Base-by-base conservation (phyloP, 2,329 filamentous ascomycete species). In the Fusarium sp. region DNA sequence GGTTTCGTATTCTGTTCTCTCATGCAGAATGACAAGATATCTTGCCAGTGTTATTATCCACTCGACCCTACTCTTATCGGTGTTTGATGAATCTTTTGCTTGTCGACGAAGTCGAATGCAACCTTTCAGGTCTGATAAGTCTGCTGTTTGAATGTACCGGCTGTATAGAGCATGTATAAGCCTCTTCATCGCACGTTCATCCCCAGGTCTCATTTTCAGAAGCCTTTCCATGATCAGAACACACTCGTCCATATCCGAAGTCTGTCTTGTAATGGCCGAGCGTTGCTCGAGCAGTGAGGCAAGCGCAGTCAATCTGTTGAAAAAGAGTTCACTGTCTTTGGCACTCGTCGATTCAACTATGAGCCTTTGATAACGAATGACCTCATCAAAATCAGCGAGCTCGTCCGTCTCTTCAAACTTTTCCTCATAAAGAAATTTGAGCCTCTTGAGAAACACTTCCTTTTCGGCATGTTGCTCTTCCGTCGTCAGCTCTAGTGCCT, bases 271-370 rank as follows among this genome's bases (percentile, higher is more conserved):
- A 0, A 32, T 9, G 0, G 11, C 5, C 1, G 46, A 16, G 3
- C 55, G 27, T 4, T 13, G 5, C 12, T 32, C 3, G 4, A 57
- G 32, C 9, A 28, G 34, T 3, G 1, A 4, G 1, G 9, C 55
- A 13, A 57, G 11, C 20, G 18, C 32, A 32, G 10, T 1, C 12
- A 57, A 5, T 21, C 32, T 25, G 2, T 1, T 25, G 1, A 25
- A 7, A 18, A 4, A 23, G 4, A 2, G 16, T 3, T 1, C n/a
- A 5, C 4, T 25, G 1, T 20, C 27, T 5, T 1, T 1, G 1
- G 25, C 3, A 5, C 27, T 14, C 14, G 16, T 32, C 9, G 16
- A n/a, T 1, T 25, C 32, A 13, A 42, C 7, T 13, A 28, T 23
- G 6, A 57, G 32, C 9, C 12, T 32, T 4, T 53, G 16, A 11